Percentiles rank a stretch among this genome's conserved stretches.
Evolutionary conservation across 306 rosid species (phyloP).

Genomic region (Vigna angularis): DNA sequence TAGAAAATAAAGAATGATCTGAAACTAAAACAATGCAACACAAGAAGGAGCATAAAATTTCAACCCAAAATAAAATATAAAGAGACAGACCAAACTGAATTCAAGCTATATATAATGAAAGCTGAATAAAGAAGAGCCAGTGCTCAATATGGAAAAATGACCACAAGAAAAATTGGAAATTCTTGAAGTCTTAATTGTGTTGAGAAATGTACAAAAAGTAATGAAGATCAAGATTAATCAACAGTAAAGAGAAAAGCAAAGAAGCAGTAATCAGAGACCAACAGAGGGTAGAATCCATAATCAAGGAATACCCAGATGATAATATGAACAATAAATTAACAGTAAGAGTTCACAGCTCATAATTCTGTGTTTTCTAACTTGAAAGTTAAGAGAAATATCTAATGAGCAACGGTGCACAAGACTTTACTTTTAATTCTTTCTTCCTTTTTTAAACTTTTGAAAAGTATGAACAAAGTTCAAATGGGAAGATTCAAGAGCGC

Average conservation of each 20-base stretch:
- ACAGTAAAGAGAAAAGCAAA: background rate
- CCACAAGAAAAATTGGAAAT: background rate
- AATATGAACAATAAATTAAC: background rate
- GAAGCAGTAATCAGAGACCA: conserved; percentile 2
- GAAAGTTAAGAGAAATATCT: conserved; percentile 8
- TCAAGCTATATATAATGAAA: background rate
- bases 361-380: conserved; percentile 19
- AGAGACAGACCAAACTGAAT: background rate
- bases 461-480: background rate
- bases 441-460: background rate
- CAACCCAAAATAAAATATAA: background rate
- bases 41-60: background rate
- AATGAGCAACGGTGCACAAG: conserved; percentile 9
- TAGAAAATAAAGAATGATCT: background rate
- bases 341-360: background rate
- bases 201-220: background rate
- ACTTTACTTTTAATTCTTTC: background rate
- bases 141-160: background rate
- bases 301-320: conserved; percentile 48
- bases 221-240: conserved; percentile 6
- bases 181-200: background rate
- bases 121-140: background rate
- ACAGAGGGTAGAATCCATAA: conserved; percentile 10
- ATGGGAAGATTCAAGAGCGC: background rate
- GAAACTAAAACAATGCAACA: conserved; percentile 10